A percentile compares a stretch with the other conserved stretches of the same genome.
These are phyloP conservation scores for Aquanectria penicillioides DNA, from an alignment of 2,329 filamentous ascomycete species.

Conservation along the genomic window DNA sequence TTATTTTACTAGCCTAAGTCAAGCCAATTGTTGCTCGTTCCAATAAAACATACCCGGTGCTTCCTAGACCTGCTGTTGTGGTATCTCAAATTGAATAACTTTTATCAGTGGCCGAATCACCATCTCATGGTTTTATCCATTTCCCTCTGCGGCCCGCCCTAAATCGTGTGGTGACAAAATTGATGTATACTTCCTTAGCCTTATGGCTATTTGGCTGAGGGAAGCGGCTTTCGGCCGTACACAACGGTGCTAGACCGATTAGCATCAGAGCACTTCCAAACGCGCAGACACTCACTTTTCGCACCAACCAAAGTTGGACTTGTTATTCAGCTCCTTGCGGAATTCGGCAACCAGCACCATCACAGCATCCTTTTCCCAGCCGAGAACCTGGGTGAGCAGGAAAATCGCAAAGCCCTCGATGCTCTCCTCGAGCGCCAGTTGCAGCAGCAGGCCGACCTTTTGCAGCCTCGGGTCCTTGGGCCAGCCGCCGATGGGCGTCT, in stretches of 20 bases:
- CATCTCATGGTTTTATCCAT: too few species aligned
- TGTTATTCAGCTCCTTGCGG: constrained; percentile 8
- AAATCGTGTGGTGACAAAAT: too few species aligned
- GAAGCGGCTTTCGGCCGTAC: constrained; percentile 28
- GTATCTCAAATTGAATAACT: too few species aligned
- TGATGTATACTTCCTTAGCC: not conserved
- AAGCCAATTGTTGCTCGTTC: too few species aligned
- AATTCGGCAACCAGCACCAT: not conserved
- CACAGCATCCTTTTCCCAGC: constrained; percentile 22
- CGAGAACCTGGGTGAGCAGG: constrained; percentile 26
- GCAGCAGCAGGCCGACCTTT: constrained; percentile 31
- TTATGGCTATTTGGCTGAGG: not conserved
- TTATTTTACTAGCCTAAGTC: too few species aligned
- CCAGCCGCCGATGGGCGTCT: constrained; percentile 30
- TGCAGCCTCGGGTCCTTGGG: constrained; percentile 30
- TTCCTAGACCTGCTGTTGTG: too few species aligned
- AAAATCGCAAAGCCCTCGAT: constrained; percentile 30
- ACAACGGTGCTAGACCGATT: constrained; percentile 27
- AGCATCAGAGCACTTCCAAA: not conserved
- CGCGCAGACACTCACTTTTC: constrained; percentile 20
- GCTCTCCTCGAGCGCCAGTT: constrained; percentile 30
- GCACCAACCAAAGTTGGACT: constrained; percentile 25
- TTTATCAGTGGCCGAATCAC: too few species aligned
- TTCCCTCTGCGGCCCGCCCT: too few species aligned
- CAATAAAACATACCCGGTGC: too few species aligned